phyloP scores from a whole-genome alignment of 108 stramenopile species.

The Skeletonema marinoi region DNA sequence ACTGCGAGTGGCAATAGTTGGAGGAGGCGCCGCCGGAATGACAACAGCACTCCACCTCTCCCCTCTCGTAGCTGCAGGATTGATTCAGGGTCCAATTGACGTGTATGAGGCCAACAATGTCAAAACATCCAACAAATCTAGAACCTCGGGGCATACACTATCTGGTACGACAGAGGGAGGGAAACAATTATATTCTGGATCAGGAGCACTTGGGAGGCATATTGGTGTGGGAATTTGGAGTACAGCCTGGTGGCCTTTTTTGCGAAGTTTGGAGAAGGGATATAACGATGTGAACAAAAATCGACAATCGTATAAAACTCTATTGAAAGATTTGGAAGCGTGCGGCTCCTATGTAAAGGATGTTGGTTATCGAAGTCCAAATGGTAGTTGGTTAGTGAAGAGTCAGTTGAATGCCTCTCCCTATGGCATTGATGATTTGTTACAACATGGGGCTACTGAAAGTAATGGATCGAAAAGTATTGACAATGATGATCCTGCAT shows the following conservation, averaged over 20 bases:
- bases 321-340: constrained; percentile 51
- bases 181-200: constrained; percentile 38
- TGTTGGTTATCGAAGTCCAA: constrained; percentile 84
- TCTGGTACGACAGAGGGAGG: constrained; percentile 7
- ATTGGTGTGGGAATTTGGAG: constrained; percentile 90
- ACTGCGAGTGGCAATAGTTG: constrained; percentile 78
- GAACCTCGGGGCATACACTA: neutral
- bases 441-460: neutral
- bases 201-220: constrained; percentile 48
- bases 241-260: constrained; percentile 76
- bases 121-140: neutral
- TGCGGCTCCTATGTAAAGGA: constrained; percentile 59
- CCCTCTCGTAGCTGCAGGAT: constrained; percentile 63
- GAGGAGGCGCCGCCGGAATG: constrained; percentile 80
- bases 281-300: constrained; percentile 5
- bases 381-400: constrained; percentile 79
- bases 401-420: constrained; percentile 57
- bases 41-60: constrained; percentile 82
- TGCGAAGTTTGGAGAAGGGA: constrained; percentile 30
- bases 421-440: constrained; percentile 27
- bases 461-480: constrained; percentile 15
- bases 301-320: constrained; percentile 59
- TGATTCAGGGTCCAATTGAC: constrained; percentile 77
- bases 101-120: constrained; percentile 57
- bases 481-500: constrained; percentile 35